Percentiles rank a stretch among this genome's conserved stretches.
These are phyloP conservation scores for Chaetomiaceae sp. DNA, from an alignment of 2,329 filamentous ascomycete species.

Conservation along the genomic window DNA sequence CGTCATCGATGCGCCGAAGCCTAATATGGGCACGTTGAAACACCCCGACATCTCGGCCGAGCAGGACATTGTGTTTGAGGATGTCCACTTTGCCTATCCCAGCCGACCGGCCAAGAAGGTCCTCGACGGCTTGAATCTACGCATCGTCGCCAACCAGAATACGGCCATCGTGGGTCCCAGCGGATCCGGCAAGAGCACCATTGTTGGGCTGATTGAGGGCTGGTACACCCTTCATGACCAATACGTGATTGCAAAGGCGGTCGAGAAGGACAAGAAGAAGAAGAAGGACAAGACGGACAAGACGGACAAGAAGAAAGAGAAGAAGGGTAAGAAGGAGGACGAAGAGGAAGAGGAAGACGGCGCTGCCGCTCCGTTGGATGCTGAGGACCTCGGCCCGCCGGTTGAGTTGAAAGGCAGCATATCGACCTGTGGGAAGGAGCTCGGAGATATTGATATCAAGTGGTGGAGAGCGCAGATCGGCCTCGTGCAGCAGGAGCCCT, in stretches of 20 bases:
- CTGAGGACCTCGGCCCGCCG: conserved; percentile 31
- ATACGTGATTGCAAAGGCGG: conserved; percentile 46
- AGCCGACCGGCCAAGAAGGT: conserved; percentile 60
- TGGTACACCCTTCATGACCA: conserved; percentile 64
- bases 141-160: conserved; percentile 59
- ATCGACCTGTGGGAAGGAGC: conserved; percentile 47
- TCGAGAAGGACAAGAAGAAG: conserved; percentile 44
- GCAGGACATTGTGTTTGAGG: conserved; percentile 56
- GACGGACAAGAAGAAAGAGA: conserved; percentile 25
- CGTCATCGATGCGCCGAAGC: conserved; percentile 47
- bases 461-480: conserved; percentile 53
- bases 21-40: conserved; percentile 38
- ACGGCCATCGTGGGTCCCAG: conserved; percentile 72
- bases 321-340: conserved; percentile 27
- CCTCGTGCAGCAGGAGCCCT: conserved; percentile 37
- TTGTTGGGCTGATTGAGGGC: conserved; percentile 65
- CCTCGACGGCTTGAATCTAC: conserved; percentile 54
- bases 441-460: conserved; percentile 57
- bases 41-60: conserved; percentile 47
- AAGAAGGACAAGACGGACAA: conserved; percentile 35
- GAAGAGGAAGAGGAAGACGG: conserved; percentile 31
- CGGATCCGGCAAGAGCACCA: conserved; percentile 70
- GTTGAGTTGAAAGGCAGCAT: conserved; percentile 51
- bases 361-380: conserved; percentile 31
- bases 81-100: conserved; percentile 71